phyloP scores from a whole-genome alignment of 306 rosid species.

The Corylus avellana region DNA sequence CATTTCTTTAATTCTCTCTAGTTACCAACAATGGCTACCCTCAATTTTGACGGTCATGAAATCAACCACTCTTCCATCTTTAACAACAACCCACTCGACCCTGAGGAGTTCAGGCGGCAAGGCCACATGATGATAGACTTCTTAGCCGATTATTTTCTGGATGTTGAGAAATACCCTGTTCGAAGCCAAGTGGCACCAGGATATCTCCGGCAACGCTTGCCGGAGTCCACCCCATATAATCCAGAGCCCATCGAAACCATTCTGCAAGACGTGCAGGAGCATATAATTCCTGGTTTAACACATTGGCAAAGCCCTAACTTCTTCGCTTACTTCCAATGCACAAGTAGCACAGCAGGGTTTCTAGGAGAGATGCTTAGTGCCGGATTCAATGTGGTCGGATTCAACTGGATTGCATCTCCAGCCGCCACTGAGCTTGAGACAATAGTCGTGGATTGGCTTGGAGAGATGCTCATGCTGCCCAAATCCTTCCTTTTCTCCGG shows the following conservation, averaged over 20 bases:
- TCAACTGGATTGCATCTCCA: constrained; percentile 50
- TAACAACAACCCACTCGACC: constrained; percentile 18
- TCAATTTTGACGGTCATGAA: background rate
- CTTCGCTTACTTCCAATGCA: constrained; percentile 31
- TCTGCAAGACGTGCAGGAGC: constrained; percentile 31
- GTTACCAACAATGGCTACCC: constrained; percentile 17
- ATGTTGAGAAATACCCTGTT: constrained; percentile 35
- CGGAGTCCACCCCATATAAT: constrained; percentile 26
- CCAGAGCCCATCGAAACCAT: constrained; percentile 42
- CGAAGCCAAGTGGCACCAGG: constrained; percentile 39
- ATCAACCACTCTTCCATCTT: background rate
- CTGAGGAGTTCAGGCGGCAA: constrained; percentile 41
- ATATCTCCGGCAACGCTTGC: constrained; percentile 27
- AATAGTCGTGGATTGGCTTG: constrained; percentile 51
- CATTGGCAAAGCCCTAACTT: constrained; percentile 45
- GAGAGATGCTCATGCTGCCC: constrained; percentile 41
- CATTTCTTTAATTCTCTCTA: background rate
- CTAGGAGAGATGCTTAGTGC: constrained; percentile 43
- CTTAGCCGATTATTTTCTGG: constrained; percentile 38
- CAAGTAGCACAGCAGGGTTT: constrained; percentile 26
- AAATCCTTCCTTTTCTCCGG: constrained; percentile 39
- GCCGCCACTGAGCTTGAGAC: constrained; percentile 49
- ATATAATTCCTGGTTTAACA: constrained; percentile 42
- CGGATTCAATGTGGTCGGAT: constrained; percentile 37
- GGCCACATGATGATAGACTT: constrained; percentile 41